Evolutionary conservation across 1,284 basidiomycete genomes (phyloP).

Genomic region (Marasmius sp.): DNA sequence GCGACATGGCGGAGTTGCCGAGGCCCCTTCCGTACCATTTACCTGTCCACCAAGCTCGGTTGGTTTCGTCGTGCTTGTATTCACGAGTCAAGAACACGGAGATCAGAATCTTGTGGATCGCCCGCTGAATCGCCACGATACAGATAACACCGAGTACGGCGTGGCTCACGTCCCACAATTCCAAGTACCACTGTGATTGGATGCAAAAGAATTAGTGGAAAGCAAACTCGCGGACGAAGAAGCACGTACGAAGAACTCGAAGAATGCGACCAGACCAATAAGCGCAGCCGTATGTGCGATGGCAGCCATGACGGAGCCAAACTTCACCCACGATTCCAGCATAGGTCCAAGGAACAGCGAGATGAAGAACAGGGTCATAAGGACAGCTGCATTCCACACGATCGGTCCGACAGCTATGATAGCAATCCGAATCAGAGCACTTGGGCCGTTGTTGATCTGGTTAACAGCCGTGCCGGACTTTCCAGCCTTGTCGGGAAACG

Average conservation of each 20-base stretch:
- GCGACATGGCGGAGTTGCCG: conserved; percentile 85
- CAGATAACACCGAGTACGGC: conserved; percentile 88
- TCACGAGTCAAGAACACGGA: conserved; percentile 91
- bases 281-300: conserved; percentile 81
- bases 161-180: conserved; percentile 94
- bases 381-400: conserved; percentile 91
- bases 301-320: conserved; percentile 89
- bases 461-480: conserved; percentile 12
- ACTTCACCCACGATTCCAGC: conserved; percentile 83
- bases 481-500: conserved; percentile 61
- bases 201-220: conserved; percentile 15
- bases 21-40: conserved; percentile 95
- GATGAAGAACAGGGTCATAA: conserved; percentile 86
- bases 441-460: conserved; percentile 61
- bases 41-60: conserved; percentile 98
- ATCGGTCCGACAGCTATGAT: conserved; percentile 93
- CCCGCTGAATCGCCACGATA: conserved; percentile 86
- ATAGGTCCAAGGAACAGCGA: conserved; percentile 92
- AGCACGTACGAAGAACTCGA: conserved; percentile 87
- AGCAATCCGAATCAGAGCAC: conserved; percentile 87
- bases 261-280: conserved; percentile 84
- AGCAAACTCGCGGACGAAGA: conserved; percentile 1
- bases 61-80: conserved; percentile 96
- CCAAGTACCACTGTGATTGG: conserved; percentile 83
- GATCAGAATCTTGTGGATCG: conserved; percentile 91